These are phyloP conservation scores for Elongisporangium prolatum DNA, from an alignment of 352 stramenopile genomes.

Conservation along the genomic window DNA sequence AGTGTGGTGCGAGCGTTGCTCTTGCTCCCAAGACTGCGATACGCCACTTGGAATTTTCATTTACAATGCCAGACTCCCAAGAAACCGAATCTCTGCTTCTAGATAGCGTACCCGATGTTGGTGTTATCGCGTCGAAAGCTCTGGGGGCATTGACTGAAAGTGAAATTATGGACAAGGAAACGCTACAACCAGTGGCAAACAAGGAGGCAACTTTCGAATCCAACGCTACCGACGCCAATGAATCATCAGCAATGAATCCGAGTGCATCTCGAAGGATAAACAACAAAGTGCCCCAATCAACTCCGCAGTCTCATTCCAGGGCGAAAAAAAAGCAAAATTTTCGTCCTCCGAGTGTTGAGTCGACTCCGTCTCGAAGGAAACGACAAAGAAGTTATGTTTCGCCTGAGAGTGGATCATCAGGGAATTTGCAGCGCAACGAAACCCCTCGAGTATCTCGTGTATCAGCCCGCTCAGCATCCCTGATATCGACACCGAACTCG, in stretches of 20 bases:
- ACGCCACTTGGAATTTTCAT: conserved; percentile 62
- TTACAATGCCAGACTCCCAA: conserved; percentile 53
- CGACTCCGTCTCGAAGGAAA: conserved; percentile 17
- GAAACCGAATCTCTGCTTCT: conserved; percentile 36
- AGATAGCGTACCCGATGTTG: conserved; percentile 30
- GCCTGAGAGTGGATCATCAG: conserved; percentile 17
- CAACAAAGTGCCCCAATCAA: conserved; percentile 3
- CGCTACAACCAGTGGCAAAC: neutral
- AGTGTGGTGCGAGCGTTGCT: conserved; percentile 6
- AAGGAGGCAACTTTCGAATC: neutral
- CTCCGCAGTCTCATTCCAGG: neutral
- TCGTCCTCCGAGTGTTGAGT: conserved; percentile 7
- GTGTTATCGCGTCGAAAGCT: conserved; percentile 21
- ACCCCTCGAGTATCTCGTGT: neutral
- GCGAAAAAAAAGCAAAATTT: neutral
- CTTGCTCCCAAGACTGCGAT: conserved; percentile 20
- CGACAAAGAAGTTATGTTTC: conserved; percentile 21
- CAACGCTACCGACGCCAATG: neutral
- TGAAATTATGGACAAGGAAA: neutral
- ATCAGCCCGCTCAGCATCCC: neutral
- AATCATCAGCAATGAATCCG: neutral
- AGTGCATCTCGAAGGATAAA: neutral
- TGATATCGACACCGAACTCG: conserved; percentile 13
- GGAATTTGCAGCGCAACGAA: neutral
- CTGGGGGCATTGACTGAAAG: conserved; percentile 10